These are phyloP conservation scores for Syzygium aqueum DNA, from an alignment of 345 rosid species.

Conservation along the genomic window DNA sequence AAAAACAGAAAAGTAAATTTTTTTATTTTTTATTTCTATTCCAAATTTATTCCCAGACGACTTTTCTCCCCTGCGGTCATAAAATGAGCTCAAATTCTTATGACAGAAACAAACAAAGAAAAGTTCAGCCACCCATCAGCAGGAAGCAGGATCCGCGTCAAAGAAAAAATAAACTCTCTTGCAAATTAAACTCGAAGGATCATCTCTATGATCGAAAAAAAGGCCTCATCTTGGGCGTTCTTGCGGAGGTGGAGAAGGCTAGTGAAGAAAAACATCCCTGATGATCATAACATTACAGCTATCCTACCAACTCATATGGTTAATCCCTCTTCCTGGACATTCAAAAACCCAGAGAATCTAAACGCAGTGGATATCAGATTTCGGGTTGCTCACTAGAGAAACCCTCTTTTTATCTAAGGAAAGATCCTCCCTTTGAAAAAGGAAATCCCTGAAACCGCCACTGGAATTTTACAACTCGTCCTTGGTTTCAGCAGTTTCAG, in stretches of 20 bases:
- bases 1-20: no score
- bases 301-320: not conserved
- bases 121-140: not conserved
- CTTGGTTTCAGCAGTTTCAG: not conserved
- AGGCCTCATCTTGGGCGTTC: conserved; percentile 36
- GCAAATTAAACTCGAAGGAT: not conserved
- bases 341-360: not conserved
- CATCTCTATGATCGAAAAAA: not conserved
- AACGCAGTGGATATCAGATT: not conserved
- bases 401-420: not conserved
- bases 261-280: conserved; percentile 17
- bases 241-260: conserved; percentile 43
- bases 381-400: not conserved
- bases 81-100: not conserved
- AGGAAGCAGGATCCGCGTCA: not conserved
- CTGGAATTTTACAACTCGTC: not conserved
- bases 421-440: not conserved
- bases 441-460: not conserved
- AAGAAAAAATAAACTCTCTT: not conserved
- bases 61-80: not conserved
- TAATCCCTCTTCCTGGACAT: not conserved
- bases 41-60: no score
- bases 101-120: not conserved
- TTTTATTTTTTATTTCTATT: no score
- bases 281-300: not conserved